Percentiles rank a stretch among this genome's conserved stretches.
phyloP scores from a whole-genome alignment of 2,329 filamentous ascomycete genomes.

The Chrysoporthe cubensis region DNA sequence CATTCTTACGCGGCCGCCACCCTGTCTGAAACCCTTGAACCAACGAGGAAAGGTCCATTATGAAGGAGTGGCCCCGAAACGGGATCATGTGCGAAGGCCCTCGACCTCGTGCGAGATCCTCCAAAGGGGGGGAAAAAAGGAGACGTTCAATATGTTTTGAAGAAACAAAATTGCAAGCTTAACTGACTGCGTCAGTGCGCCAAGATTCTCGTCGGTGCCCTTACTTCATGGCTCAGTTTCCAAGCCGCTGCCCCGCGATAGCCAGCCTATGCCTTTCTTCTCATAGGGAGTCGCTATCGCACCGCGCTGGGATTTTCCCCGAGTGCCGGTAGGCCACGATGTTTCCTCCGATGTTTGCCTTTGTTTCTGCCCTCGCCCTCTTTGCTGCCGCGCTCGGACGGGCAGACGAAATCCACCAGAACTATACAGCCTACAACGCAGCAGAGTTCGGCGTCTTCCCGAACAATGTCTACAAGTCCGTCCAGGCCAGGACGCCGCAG shows the following conservation, averaged over 20 bases:
- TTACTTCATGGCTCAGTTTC: no score
- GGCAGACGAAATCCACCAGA: constrained; percentile 24
- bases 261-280: neutral
- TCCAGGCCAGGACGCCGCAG: constrained; percentile 39
- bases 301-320: neutral
- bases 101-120: neutral
- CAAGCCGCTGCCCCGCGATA: no score
- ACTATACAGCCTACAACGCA: constrained; percentile 37
- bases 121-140: neutral
- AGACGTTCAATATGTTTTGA: neutral
- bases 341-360: neutral
- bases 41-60: constrained; percentile 3
- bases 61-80: neutral
- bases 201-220: no score
- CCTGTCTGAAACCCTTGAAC: constrained; percentile 2
- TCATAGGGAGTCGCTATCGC: neutral
- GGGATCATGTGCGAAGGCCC: neutral
- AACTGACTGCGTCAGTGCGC: no score
- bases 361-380: neutral
- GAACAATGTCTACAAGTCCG: constrained; percentile 40
- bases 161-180: neutral
- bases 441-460: constrained; percentile 37
- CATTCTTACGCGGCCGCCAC: neutral
- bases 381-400: neutral
- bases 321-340: neutral